Percentiles rank a stretch among this genome's conserved stretches.
Evolutionary conservation across 805 yeast species (phyloP).

Genomic region (Kodamaea nitidulidarum): DNA sequence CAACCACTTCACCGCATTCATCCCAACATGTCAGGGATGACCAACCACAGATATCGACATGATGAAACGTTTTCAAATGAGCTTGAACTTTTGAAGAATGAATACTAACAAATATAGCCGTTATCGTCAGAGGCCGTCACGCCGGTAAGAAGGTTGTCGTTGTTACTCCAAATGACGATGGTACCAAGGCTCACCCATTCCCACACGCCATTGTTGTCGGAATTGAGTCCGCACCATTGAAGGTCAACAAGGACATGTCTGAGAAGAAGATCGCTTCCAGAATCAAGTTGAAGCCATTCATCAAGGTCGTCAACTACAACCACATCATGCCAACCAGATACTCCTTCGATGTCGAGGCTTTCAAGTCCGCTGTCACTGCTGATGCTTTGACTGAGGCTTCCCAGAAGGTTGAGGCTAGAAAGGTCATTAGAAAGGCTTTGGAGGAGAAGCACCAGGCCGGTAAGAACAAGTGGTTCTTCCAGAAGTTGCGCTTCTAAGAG

Average conservation of each 20-base stretch:
- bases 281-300: conserved; percentile 98
- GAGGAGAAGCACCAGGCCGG: conserved; percentile 99
- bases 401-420: conserved; percentile 98
- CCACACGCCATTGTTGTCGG: conserved; percentile 99
- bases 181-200: conserved; percentile 97
- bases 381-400: conserved; percentile 97
- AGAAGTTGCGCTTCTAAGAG: conserved; percentile 88
- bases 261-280: conserved; percentile 96
- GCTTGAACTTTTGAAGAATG: too few species aligned
- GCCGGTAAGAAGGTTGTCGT: conserved; percentile 99
- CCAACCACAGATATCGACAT: too few species aligned
- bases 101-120: conserved; percentile 52
- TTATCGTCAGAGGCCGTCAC: conserved; percentile 99
- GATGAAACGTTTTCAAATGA: too few species aligned
- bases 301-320: conserved; percentile 99
- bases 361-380: conserved; percentile 86
- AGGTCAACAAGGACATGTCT: conserved; percentile 92
- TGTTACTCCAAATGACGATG: conserved; percentile 97
- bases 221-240: conserved; percentile 96
- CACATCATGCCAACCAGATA: conserved; percentile 99
- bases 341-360: conserved; percentile 92
- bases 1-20: neutral
- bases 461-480: conserved; percentile 99
- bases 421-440: conserved; percentile 97
- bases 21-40: neutral